Evolutionary conservation across 306 rosid genomes (phyloP).

Genomic region (Begonia peltatifolia): DNA sequence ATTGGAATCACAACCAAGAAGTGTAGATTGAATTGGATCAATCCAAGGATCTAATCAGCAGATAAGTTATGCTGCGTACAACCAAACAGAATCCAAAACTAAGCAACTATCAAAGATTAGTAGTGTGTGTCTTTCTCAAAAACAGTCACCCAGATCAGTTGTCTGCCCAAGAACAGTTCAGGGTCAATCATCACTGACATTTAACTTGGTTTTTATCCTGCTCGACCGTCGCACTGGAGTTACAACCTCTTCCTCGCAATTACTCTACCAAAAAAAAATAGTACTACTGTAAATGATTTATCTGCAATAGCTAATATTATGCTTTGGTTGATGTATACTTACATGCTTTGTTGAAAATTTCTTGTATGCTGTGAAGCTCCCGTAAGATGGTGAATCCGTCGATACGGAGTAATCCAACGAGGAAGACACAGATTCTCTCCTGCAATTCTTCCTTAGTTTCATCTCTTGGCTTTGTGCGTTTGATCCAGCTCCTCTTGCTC

Average conservation of each 20-base stretch:
- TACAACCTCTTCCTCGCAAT: constrained; percentile 32
- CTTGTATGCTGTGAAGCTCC: constrained; percentile 72
- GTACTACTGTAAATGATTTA: not conserved
- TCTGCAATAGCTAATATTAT: not conserved
- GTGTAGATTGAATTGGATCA: too few relatives aligned
- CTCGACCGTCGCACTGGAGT: constrained; percentile 90
- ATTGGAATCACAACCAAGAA: too few relatives aligned
- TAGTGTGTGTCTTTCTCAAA: not conserved
- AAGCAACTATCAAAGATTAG: not conserved
- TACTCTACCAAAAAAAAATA: constrained; percentile 22
- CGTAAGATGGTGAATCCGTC: constrained; percentile 46
- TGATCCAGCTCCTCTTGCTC: constrained; percentile 6
- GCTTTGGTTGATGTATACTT: constrained; percentile 1
- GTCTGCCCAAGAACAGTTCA: not conserved
- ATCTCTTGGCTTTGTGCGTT: constrained; percentile 33
- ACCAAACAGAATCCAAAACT: not conserved
- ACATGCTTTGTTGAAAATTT: constrained; percentile 41
- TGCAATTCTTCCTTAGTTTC: constrained; percentile 24
- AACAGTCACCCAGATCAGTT: not conserved
- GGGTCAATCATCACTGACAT: constrained; percentile 21
- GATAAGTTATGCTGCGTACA: too few relatives aligned
- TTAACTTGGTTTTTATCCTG: constrained; percentile 43
- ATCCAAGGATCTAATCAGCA: too few relatives aligned
- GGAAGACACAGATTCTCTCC: constrained; percentile 67
- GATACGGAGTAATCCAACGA: constrained; percentile 33